Percentiles rank a stretch among this genome's conserved stretches.
phyloP scores from a whole-genome alignment of 192 early-diverging fungal species.

The Umbelopsis isabellina region DNA sequence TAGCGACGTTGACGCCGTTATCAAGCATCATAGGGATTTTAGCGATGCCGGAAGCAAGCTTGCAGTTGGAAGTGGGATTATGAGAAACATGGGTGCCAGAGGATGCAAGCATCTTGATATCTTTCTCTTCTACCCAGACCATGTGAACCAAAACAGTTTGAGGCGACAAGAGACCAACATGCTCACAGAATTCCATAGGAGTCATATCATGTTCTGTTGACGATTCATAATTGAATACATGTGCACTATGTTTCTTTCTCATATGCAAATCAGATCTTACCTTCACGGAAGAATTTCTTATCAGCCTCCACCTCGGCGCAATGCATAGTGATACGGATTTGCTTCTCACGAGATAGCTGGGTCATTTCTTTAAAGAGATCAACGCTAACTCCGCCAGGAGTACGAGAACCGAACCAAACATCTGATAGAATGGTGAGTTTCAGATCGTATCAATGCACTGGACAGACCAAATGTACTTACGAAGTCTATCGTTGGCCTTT shows the following conservation, averaged over 20 bases:
- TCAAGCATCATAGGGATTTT: constrained; percentile 24
- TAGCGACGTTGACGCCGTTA: constrained; percentile 23
- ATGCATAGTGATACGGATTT: constrained; percentile 34
- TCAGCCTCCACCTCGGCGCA: constrained; percentile 33
- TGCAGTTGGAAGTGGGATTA: constrained; percentile 29
- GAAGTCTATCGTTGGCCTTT: constrained; percentile 29
- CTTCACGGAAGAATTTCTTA: constrained; percentile 24
- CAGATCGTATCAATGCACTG: neutral
- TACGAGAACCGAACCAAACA: constrained; percentile 34
- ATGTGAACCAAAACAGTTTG: constrained; percentile 30
- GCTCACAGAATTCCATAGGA: constrained; percentile 27
- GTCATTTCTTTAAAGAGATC: constrained; percentile 32
- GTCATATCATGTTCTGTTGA: constrained; percentile 19
- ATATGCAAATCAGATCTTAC: neutral
- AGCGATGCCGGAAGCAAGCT: constrained; percentile 29
- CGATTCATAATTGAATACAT: too few species aligned
- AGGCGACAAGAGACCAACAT: constrained; percentile 22
- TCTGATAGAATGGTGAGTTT: neutral
- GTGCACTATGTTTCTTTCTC: too few species aligned
- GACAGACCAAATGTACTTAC: neutral
- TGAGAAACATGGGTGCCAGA: constrained; percentile 31
- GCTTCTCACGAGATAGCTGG: constrained; percentile 18
- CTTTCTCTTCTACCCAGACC: constrained; percentile 29
- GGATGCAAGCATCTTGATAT: constrained; percentile 20
- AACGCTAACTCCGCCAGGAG: constrained; percentile 26